Evolutionary conservation across 345 rosid species (phyloP), one percentile per base, ranked within the genome.

Genomic region (Noccaea bulbosa): DNA sequence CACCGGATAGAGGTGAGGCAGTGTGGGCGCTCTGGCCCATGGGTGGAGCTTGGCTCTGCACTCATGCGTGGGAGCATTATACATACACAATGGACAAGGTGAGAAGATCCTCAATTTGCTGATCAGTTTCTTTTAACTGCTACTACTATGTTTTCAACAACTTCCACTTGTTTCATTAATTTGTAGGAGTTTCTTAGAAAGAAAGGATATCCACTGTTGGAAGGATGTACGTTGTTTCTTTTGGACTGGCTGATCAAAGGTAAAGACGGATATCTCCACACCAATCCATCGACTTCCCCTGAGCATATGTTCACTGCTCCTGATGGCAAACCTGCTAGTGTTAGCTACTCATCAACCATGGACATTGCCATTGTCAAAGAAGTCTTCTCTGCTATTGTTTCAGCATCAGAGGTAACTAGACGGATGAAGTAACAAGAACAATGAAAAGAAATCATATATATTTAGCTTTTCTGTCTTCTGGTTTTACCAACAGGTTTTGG

Each of bases 21-120:
- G 78, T 77, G 39, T 94, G 91, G 92, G 91, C 92, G 12, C 60
- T 94, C 22, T 94, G 99, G 99, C 98, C 95, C 16, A 94, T 94
- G 98, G 99, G 99, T 46, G 99, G 99, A 61, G 89, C 98, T 24
- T 94, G 99, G 98, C 94, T 94, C 58, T 91, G 93, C 69, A 87
- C 93, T 20, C 99, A 89, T 81, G 82, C 88, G 15, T 91, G 99
- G 99, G 99, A 91, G 81, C 96, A 94, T 70, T 94, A 89, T 71
- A 63, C 75, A 22, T 94, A 85, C 77, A 86, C 96, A 5, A 47
- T 82, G 86, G 96, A 94, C 82, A 83, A 81, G 76, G 99, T 94
- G 75, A 27, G 30, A 62, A 68, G 86, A 39, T 65, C 64, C 20
- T 73, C 55, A 9, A 33, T 73, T 60, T 33, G 63, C 48, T 48